Evolutionary conservation across 176 grass and related monocot genomes (phyloP).

Genomic region (Ensete glaucum): DNA sequence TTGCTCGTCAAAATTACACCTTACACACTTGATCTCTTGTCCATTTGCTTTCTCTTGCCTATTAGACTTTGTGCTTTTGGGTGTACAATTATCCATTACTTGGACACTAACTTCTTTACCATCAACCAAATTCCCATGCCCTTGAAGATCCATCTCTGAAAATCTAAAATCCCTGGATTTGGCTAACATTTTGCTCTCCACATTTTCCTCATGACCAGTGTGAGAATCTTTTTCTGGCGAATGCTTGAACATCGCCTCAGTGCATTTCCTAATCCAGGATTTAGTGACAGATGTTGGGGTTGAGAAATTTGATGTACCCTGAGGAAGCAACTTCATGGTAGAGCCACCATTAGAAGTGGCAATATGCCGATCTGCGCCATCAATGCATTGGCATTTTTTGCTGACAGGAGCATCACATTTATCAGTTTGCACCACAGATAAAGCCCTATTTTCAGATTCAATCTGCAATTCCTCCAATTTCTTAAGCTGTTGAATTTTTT

Average conservation of each 20-base stretch:
- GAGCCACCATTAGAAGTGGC: neutral
- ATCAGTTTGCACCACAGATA: conserved; percentile 27
- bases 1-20: neutral
- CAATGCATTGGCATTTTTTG: conserved; percentile 2
- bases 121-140: neutral
- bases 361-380: neutral
- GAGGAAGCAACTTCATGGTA: neutral
- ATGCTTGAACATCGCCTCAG: conserved; percentile 57
- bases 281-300: conserved; percentile 37
- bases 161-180: conserved; percentile 15
- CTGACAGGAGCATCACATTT: conserved; percentile 31
- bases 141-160: neutral
- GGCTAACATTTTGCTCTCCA: conserved; percentile 15
- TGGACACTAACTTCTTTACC: neutral
- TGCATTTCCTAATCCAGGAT: conserved; percentile 73
- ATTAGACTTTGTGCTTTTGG: neutral
- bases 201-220: conserved; percentile 24
- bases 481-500: conserved; percentile 65
- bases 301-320: conserved; percentile 30
- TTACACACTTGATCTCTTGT: neutral
- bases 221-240: conserved; percentile 38
- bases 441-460: conserved; percentile 61
- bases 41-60: neutral
- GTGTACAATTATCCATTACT: neutral
- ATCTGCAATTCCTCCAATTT: conserved; percentile 50